A percentile compares a stretch with the other conserved stretches of the same genome.
Evolutionary conservation across 192 early-diverging fungal genomes (phyloP).

Genomic region (Coemansia sp.): DNA sequence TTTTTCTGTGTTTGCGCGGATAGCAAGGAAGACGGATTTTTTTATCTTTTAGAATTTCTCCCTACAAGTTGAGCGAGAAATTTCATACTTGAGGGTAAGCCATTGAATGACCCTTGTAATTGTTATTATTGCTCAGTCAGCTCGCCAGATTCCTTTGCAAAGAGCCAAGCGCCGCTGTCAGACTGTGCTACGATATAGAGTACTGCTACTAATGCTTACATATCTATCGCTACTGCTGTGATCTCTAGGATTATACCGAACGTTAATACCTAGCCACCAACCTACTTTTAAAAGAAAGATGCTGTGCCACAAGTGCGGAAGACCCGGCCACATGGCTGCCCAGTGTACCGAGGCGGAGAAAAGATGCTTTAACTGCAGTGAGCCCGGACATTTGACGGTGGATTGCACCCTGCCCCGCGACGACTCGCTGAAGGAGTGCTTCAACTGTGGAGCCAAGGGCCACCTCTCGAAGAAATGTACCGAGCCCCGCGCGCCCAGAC

Average conservation of each 20-base stretch:
- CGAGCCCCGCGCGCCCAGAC: conserved; percentile 12
- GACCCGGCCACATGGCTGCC: conserved; percentile 29
- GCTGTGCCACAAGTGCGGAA: conserved; percentile 49
- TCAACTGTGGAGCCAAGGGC: conserved; percentile 52
- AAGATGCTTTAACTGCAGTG: conserved; percentile 54
- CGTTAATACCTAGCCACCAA: not conserved
- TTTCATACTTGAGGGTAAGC: not conserved
- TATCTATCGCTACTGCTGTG: not conserved
- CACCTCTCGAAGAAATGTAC: conserved; percentile 52
- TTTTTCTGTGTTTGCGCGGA: not conserved
- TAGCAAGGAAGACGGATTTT: conserved; percentile 5
- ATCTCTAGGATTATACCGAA: not conserved
- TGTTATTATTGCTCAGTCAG: conserved; percentile 2
- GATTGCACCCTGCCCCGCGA: conserved; percentile 47
- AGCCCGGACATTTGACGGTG: conserved; percentile 47
- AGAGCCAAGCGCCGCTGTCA: not conserved
- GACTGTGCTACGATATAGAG: not conserved
- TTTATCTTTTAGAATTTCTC: not conserved
- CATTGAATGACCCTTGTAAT: not conserved
- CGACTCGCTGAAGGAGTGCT: conserved; percentile 43
- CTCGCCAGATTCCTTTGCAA: not conserved
- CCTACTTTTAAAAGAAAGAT: conserved; percentile 14
- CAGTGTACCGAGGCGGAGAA: conserved; percentile 13
- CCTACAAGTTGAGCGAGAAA: conserved; percentile 2
- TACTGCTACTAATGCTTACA: not conserved